These are phyloP conservation scores for Kwoniella botswanensis DNA, from an alignment of 768 basidiomycete species.

Conservation along the genomic window DNA sequence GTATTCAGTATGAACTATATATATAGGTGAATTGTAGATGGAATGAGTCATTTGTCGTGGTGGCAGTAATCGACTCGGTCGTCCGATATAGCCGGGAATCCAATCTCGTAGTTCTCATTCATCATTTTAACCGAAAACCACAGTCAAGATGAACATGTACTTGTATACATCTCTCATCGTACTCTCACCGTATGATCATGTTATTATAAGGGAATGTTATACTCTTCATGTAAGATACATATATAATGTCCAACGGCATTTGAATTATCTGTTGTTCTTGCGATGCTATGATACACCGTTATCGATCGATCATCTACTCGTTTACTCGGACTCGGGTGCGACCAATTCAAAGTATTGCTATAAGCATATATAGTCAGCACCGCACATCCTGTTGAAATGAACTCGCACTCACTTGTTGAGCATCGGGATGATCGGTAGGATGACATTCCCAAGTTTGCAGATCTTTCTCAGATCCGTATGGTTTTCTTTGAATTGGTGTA, in stretches of 20 bases:
- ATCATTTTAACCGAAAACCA: no score
- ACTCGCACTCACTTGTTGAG: constrained; percentile 9
- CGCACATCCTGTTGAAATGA: background rate
- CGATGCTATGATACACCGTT: background rate
- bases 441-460: constrained; percentile 27
- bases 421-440: constrained; percentile 6
- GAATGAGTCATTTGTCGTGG: no score
- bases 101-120: no score
- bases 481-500: constrained; percentile 12
- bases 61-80: no score
- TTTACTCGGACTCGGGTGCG: background rate
- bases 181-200: no score
- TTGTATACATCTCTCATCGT: no score
- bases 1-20: no score
- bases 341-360: background rate
- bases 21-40: no score
- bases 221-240: background rate
- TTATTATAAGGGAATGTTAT: background rate
- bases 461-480: constrained; percentile 13
- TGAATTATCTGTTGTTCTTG: no score
- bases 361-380: background rate
- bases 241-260: background rate
- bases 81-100: no score
- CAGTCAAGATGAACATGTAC: no score
- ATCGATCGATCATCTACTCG: background rate